Evolutionary conservation across 805 yeast species (phyloP).

Genomic region (Candida khao-thaluensis): DNA sequence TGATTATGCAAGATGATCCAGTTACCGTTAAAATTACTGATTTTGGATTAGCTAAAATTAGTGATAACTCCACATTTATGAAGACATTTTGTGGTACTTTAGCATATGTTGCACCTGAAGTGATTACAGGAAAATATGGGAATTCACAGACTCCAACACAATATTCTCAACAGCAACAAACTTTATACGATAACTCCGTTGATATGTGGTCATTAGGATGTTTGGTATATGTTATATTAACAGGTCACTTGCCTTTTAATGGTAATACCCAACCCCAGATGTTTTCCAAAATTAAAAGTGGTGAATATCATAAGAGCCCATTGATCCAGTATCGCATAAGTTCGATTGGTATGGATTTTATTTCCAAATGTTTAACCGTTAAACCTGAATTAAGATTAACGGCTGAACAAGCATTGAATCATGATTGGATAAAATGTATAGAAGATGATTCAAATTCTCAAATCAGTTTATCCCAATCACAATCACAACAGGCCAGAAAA

Average conservation of each 20-base stretch:
- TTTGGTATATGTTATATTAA: slow-evolving; percentile 82
- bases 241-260: slow-evolving; percentile 93
- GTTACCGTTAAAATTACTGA: slow-evolving; percentile 91
- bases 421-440: slow-evolving; percentile 68
- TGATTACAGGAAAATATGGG: slow-evolving; percentile 58
- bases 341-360: slow-evolving; percentile 66
- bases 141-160: slow-evolving; percentile 20
- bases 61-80: slow-evolving; percentile 80
- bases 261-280: slow-evolving; percentile 88
- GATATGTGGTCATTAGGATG: slow-evolving; percentile 99
- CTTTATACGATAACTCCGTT: slow-evolving; percentile 73
- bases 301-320: slow-evolving; percentile 78
- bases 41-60: slow-evolving; percentile 91
- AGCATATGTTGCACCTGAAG: slow-evolving; percentile 97
- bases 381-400: slow-evolving; percentile 71
- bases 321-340: slow-evolving; percentile 66
- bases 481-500: slow-evolving; percentile 59
- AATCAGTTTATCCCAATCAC: slow-evolving; percentile 63
- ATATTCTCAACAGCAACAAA: slow-evolving; percentile 14
- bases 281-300: slow-evolving; percentile 70
- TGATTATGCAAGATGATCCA: slow-evolving; percentile 89
- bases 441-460: slow-evolving; percentile 25
- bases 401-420: slow-evolving; percentile 73
- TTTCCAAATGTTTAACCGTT: slow-evolving; percentile 68
- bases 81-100: slow-evolving; percentile 97